These are phyloP conservation scores for Eragrostis nindensis DNA, from an alignment of 176 grass and related monocot genomes.

Conservation along the genomic window DNA sequence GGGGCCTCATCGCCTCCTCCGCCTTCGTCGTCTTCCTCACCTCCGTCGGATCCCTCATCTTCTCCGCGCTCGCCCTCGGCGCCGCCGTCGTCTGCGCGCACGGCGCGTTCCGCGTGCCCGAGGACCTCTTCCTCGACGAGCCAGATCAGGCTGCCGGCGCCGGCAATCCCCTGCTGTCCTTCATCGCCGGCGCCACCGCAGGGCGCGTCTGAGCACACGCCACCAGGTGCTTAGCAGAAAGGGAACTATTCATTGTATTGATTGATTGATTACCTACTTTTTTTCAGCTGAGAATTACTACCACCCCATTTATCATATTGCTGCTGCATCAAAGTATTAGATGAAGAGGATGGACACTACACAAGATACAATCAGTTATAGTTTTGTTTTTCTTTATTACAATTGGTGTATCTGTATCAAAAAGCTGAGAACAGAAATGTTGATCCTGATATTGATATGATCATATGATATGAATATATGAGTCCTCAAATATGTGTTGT, in stretches of 20 bases:
- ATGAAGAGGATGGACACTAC: too few species aligned
- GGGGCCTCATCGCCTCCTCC: slow-evolving; percentile 50
- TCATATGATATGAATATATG: neutral
- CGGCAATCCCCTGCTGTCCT: slow-evolving; percentile 43
- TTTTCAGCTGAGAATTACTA: neutral
- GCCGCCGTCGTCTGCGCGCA: slow-evolving; percentile 58
- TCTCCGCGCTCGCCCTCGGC: slow-evolving; percentile 67
- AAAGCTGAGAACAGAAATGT: neutral
- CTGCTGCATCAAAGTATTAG: too few species aligned
- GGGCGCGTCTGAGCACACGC: slow-evolving; percentile 25
- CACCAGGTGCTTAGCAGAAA: neutral
- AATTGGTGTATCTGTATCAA: neutral
- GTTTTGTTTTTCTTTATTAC: slow-evolving; percentile 33
- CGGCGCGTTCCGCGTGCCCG: slow-evolving; percentile 55
- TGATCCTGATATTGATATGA: neutral
- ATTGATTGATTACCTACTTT: neutral
- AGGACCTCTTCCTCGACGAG: slow-evolving; percentile 80
- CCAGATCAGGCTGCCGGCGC: slow-evolving; percentile 40
- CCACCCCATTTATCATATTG: too few species aligned
- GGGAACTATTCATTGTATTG: neutral
- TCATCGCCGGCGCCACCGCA: slow-evolving; percentile 53
- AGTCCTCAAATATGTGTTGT: too few species aligned
- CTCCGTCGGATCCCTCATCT: slow-evolving; percentile 64
- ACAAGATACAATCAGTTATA: neutral
- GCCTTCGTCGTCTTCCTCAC: slow-evolving; percentile 75